Conservation (phyloP, 1,284 basidiomycete species). For the Agaricales sp. region DNA sequence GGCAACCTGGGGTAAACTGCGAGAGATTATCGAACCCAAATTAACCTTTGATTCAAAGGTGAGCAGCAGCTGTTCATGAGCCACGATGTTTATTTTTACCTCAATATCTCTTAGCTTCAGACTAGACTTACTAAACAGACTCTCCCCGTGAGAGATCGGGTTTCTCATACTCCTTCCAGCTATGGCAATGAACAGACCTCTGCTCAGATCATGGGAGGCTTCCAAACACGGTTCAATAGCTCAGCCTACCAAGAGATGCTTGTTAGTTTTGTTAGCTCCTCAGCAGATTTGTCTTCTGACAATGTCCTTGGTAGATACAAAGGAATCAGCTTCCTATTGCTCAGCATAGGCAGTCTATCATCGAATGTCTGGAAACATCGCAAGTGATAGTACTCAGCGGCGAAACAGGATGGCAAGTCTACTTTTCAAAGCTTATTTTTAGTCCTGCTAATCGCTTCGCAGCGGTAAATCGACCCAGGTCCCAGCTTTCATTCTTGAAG, state of each 20-base stretch:
- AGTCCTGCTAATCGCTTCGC: conserved; percentile 3
- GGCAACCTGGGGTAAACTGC: conserved; percentile 60
- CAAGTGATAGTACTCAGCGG: conserved; percentile 93
- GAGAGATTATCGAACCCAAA: conserved; percentile 51
- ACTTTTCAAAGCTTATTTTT: not conserved
- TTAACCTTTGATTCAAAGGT: conserved; percentile 20
- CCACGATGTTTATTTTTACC: not conserved
- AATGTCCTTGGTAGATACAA: conserved; percentile 34
- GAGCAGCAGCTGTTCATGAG: not conserved
- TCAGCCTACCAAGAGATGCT: conserved; percentile 82
- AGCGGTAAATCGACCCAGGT: conserved; percentile 98
- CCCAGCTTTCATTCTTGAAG: conserved; percentile 90
- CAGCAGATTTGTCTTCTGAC: conserved; percentile 9
- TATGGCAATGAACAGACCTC: conserved; percentile 18
- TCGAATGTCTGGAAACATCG: conserved; percentile 62
- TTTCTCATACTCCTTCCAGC: conserved; percentile 7
- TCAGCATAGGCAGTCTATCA: conserved; percentile 69
- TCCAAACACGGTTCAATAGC: conserved; percentile 50
- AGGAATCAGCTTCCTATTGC: conserved; percentile 85
- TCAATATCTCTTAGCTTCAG: conserved; percentile 5
- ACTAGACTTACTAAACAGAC: not conserved
- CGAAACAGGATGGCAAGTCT: conserved; percentile 86
- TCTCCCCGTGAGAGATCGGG: not conserved
- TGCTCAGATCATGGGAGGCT: conserved; percentile 47
- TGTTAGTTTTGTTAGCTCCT: conserved; percentile 32